A percentile compares a stretch with the other conserved stretches of the same genome.
These are phyloP conservation scores for Geotrichum klebahnii DNA, from an alignment of 1,139 yeast genomes.

Conservation along the genomic window DNA sequence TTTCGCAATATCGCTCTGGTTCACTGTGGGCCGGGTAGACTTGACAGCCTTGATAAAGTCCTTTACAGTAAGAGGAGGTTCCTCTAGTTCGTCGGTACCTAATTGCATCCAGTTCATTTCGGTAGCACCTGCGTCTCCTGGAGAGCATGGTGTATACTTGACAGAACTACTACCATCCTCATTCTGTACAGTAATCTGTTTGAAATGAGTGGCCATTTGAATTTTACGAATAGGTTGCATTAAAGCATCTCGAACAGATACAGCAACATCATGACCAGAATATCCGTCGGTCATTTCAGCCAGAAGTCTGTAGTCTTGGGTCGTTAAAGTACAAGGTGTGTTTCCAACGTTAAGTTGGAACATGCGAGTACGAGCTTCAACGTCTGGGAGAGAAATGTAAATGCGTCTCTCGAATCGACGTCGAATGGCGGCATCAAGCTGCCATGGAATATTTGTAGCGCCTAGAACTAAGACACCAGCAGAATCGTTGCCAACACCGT, in stretches of 20 bases:
- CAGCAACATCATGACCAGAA: conserved; percentile 96
- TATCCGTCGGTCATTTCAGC: conserved; percentile 97
- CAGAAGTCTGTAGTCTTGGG: conserved; percentile 68
- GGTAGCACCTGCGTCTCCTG: conserved; percentile 80
- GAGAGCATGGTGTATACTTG: conserved; percentile 87
- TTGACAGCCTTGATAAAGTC: conserved; percentile 92
- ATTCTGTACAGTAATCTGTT: conserved; percentile 38
- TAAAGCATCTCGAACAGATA: conserved; percentile 91
- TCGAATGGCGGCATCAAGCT: conserved; percentile 93
- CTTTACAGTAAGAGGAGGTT: conserved; percentile 83
- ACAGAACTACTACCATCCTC: conserved; percentile 39
- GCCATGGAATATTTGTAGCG: conserved; percentile 99
- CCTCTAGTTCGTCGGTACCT: conserved; percentile 80
- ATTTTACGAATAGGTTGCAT: conserved; percentile 97
- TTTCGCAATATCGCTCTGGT: conserved; percentile 70
- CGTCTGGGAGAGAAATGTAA: conserved; percentile 90
- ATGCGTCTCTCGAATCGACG: conserved; percentile 94
- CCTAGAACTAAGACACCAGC: conserved; percentile 91
- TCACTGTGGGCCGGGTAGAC: conserved; percentile 91
- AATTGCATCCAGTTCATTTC: conserved; percentile 95
- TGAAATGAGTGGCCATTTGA: conserved; percentile 95
- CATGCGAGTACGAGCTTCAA: conserved; percentile 86
- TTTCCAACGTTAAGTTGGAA: conserved; percentile 89
- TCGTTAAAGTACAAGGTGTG: conserved; percentile 74
- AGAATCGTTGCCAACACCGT: conserved; percentile 95